Evolutionary conservation across 2,329 filamentous ascomycete genomes (phyloP), one percentile per base, ranked within the genome.

Genomic region (Aspergillaceae sp.): DNA sequence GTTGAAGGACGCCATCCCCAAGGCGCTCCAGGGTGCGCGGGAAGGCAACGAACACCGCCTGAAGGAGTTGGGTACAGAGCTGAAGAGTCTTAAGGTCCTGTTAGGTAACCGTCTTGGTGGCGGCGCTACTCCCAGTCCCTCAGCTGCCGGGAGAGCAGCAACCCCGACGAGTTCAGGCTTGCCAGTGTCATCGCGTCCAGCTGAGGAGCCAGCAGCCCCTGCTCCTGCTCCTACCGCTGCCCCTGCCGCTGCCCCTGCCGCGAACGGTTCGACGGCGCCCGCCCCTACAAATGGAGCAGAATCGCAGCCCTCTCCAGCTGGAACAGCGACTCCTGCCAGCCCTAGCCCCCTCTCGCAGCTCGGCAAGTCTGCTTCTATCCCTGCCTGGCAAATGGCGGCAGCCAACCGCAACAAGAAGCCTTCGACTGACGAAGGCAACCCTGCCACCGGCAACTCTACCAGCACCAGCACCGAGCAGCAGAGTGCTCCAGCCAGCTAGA

Each of bases 21-120:
- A 86, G 66, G 90, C 90, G 2, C 78, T 98, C 58, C 83, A 92
- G 52, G 85, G 84, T 44, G 88, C 96, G 62, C 91, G 91, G 69
- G 86, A 91, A 51, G 76, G 81, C 45, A 87, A 86, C 28, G 90
- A 97, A 62, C 78, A 74, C 54, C 78, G 89, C 42, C 72, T 98
- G 48, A 85, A 83, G 66, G 92, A 97, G 58, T 79, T 98, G 54
- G 86, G 87, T 55, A 79, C 76, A 5, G 92, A 98, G 68, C 75
- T 98, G 58, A 88, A 86, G 73, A 96, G 90, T 64, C 73, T 98
- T 58, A 97, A 96, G 77, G 86, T 87, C 2, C 74, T 98, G 44
- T 80, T 98, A 43, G 75, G 75, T 32, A 84, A 82, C 64, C 71
- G 81, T 38, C 74, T 84, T 40, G 70, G 72, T 51, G 63, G 58